Base-by-base conservation (phyloP, 73 alveolate genomes). In the Paramecium octaurelia region DNA sequence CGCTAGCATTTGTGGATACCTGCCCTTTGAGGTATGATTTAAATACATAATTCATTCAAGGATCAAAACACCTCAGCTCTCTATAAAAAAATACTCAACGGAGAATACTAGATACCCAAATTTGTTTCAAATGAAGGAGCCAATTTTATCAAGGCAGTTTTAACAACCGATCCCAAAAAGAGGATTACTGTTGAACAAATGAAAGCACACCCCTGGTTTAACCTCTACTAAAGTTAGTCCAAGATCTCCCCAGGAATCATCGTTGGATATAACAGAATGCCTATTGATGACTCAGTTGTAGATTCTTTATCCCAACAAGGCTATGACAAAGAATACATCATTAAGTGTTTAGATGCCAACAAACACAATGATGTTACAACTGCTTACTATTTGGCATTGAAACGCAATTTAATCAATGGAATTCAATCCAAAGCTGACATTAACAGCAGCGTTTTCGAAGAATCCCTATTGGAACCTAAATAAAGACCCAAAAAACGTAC, bases 1-100 rank as follows among this genome's bases (percentile, higher is more conserved):
- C 93, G 99, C 99, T 20, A 86, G 97, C 96, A 92, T 98, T 23
- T 98, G 99, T 88, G 99, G 99, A 10, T 93, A 92, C 57, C 88
- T 98, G n/a, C 99, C 99, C 6, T 98, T 98, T 94, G 99, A 98
- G 14, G 87, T 73, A 73, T 20, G 1, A n/a, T 23, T 54, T 73
- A 12, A 40, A 14, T 34, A 12, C 16, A 34, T 73, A n/a, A n/a
- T n/a, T n/a, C n/a, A 35, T 14, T 73, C 16, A 11, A 73, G 94
- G 99, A 98, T 76, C 93, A 95, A 6, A 94, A 98, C 68, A 97
- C 98, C 6, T 89, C 96, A 44, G 92, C 73, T 42, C 94, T 98
- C 27, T 98, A 97, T 86, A 93, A 97, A 92, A 97, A 97, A 93
- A 98, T 98, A 20, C 92, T 96, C 58, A 69, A 92, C 73, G 99